These are phyloP conservation scores for Solanum chmielewskii DNA, from an alignment of 257 asterid genomes.

Conservation along the genomic window DNA sequence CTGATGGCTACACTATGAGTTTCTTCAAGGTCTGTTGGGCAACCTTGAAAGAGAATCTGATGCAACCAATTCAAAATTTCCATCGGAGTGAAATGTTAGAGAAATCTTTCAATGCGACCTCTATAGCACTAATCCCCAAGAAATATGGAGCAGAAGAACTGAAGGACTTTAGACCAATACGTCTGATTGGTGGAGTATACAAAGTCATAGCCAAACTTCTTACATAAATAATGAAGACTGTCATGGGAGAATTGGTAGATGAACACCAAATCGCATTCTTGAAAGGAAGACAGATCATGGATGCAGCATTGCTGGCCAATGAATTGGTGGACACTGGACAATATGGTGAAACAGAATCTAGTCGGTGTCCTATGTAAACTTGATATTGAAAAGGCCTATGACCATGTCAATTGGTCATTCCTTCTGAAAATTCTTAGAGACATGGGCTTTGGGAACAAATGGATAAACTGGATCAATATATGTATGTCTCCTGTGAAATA, in stretches of 20 bases:
- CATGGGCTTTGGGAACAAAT: background rate
- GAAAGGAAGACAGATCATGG: background rate
- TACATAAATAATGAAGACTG: background rate
- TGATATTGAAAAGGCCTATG: background rate
- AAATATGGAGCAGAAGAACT: background rate
- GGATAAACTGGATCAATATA: background rate
- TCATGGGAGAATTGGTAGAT: background rate
- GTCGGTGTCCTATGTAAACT: background rate
- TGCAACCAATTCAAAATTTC: background rate
- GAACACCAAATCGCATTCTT: background rate
- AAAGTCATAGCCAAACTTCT: background rate
- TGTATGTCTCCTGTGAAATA: background rate
- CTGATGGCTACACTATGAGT: background rate
- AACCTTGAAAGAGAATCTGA: background rate
- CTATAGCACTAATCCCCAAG: background rate
- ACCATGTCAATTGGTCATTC: background rate
- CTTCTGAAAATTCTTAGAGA: background rate
- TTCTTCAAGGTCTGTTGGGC: background rate
- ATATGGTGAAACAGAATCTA: background rate
- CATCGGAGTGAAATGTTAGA: background rate
- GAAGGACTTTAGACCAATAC: background rate
- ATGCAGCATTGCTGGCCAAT: background rate
- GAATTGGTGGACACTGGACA: background rate
- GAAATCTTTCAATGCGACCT: background rate
- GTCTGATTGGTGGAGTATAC: background rate